A percentile compares a stretch with the other conserved stretches of the same genome.
Conservation (phyloP, 1,284 basidiomycete genomes). For the Pseudozyma tsukubaensis region DNA sequence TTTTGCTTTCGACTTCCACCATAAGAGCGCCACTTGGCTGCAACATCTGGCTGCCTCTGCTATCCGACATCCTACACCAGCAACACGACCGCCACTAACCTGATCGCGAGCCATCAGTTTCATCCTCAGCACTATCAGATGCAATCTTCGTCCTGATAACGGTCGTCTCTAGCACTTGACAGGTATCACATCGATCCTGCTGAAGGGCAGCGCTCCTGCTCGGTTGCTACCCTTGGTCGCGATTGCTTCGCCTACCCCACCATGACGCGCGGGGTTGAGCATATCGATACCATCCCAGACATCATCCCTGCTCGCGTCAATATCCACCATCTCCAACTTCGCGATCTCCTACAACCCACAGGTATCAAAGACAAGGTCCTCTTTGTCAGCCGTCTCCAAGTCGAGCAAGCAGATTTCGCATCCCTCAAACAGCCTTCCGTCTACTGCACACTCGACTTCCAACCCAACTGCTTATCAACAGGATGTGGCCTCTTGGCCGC, state of each 20-base stretch:
- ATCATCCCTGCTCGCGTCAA: conserved; percentile 52
- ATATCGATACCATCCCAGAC: conserved; percentile 27
- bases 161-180: too few relatives aligned
- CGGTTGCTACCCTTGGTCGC: too few relatives aligned
- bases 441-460: conserved; percentile 78
- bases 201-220: background rate
- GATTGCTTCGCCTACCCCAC: background rate
- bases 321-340: conserved; percentile 57
- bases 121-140: too few relatives aligned
- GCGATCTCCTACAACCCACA: conserved; percentile 53
- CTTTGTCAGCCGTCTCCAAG: conserved; percentile 49
- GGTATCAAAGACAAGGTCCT: conserved; percentile 46
- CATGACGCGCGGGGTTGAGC: conserved; percentile 32
- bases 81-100: background rate
- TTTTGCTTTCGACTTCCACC: too few relatives aligned
- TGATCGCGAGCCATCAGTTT: too few relatives aligned
- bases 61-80: background rate
- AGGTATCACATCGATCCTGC: background rate
- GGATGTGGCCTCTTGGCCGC: conserved; percentile 77
- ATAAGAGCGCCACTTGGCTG: too few relatives aligned
- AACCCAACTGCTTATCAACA: conserved; percentile 73
- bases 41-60: too few relatives aligned
- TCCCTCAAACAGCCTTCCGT: conserved; percentile 69
- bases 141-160: too few relatives aligned
- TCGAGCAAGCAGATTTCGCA: conserved; percentile 54